These are phyloP conservation scores for Sclerotinia glacialis DNA, from an alignment of 2,329 filamentous ascomycete genomes.

Conservation along the genomic window DNA sequence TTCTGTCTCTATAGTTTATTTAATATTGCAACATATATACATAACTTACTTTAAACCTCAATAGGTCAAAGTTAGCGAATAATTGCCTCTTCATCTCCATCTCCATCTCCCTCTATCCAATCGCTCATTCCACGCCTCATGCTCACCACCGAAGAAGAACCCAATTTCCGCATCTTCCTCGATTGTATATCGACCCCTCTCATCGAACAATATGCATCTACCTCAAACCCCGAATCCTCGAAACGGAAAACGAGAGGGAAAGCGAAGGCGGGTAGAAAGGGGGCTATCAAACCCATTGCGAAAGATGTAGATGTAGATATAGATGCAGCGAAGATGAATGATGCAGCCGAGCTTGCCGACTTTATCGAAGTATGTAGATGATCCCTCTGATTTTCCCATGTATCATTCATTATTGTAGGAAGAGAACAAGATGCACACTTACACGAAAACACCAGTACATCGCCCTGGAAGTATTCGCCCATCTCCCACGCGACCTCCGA, in stretches of 20 bases:
- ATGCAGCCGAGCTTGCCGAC: conserved; percentile 66
- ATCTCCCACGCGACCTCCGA: conserved; percentile 60
- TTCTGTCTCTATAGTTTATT: background rate
- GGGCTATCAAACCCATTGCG: conserved; percentile 29
- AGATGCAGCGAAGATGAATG: conserved; percentile 24
- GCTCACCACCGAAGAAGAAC: conserved; percentile 39
- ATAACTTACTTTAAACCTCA: background rate
- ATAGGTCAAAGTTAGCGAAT: background rate
- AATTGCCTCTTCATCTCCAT: background rate
- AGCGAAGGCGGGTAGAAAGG: conserved; percentile 26
- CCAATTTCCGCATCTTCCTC: conserved; percentile 67
- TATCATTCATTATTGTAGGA: too few relatives aligned
- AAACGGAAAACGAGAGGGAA: conserved; percentile 42
- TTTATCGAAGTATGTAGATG: conserved; percentile 54
- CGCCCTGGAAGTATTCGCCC: conserved; percentile 64
- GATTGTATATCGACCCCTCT: conserved; percentile 71
- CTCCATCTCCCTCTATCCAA: background rate
- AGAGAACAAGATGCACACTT: background rate
- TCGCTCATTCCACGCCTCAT: background rate
- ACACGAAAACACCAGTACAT: conserved; percentile 57
- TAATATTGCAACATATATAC: background rate
- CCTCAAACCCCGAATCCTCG: conserved; percentile 40
- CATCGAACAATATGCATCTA: conserved; percentile 56
- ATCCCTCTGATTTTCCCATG: background rate
- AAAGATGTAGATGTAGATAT: background rate